Conservation (phyloP, 352 stramenopile species). For the Globisporangium lucens region DNA sequence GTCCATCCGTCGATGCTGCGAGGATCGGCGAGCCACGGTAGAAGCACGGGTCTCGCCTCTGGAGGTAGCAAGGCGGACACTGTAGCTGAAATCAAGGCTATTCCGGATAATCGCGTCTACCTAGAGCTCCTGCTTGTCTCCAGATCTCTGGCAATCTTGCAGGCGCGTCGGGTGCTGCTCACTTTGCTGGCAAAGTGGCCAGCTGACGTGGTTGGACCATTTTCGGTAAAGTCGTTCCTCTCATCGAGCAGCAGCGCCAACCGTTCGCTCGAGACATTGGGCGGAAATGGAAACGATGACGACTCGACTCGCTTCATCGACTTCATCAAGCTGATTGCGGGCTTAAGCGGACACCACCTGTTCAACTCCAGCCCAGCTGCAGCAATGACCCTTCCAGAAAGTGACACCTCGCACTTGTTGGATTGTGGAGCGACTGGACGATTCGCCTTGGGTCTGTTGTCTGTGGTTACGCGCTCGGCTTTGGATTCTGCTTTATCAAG, state of each 20-base stretch:
- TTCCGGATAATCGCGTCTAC: conserved; percentile 77
- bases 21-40: conserved; percentile 39
- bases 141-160: conserved; percentile 75
- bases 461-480: conserved; percentile 42
- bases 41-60: conserved; percentile 39
- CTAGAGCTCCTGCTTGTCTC: conserved; percentile 74
- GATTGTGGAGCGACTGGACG: conserved; percentile 56
- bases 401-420: conserved; percentile 47
- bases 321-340: conserved; percentile 83
- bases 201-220: conserved; percentile 43
- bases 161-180: conserved; percentile 69
- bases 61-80: conserved; percentile 61
- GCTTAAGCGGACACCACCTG: conserved; percentile 50
- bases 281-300: conserved; percentile 20
- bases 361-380: conserved; percentile 27
- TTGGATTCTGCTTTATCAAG: conserved; percentile 34
- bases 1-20: conserved; percentile 72
- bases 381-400: conserved; percentile 30
- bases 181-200: conserved; percentile 82
- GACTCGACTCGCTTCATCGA: conserved; percentile 62
- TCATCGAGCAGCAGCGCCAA: conserved; percentile 9
- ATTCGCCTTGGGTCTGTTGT: conserved; percentile 51
- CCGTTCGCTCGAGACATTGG: not conserved
- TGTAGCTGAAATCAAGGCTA: conserved; percentile 70
- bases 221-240: conserved; percentile 53